Percentiles rank a stretch among this genome's conserved stretches.
Evolutionary conservation across 139 green algal genomes (phyloP).

Genomic region (Micractinium conductrix): DNA sequence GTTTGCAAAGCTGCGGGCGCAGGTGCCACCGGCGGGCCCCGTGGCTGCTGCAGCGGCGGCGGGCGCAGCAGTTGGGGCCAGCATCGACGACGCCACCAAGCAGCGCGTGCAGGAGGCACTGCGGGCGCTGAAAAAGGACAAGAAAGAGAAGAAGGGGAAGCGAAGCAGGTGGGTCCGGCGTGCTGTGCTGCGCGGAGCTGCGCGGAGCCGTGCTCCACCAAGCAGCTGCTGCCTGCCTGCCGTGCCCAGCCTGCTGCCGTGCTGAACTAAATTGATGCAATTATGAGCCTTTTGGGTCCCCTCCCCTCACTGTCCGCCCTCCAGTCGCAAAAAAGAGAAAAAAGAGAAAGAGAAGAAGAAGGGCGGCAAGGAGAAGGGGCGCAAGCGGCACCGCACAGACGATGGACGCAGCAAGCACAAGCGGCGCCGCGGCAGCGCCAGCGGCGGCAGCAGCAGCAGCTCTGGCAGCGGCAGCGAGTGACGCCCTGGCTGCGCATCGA

Average conservation of each 20-base stretch:
- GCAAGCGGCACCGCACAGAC: slow-evolving; percentile 11
- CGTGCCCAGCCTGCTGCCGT: background rate
- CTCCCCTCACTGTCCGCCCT: background rate
- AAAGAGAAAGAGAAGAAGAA: slow-evolving; percentile 39
- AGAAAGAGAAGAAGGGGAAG: slow-evolving; percentile 46
- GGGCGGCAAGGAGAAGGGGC: slow-evolving; percentile 24
- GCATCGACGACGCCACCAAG: slow-evolving; percentile 10
- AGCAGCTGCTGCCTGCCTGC: background rate
- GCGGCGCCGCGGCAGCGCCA: background rate
- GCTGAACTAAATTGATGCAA: too few species aligned
- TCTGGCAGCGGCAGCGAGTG: background rate
- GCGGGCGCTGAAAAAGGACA: slow-evolving; percentile 19
- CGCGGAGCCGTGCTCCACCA: background rate
- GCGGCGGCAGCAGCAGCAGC: background rate
- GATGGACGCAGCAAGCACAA: background rate
- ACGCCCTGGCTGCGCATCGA: too few species aligned
- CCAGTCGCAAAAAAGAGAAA: slow-evolving; percentile 40
- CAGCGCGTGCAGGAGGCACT: slow-evolving; percentile 40
- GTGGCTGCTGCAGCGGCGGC: background rate
- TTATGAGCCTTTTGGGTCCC: background rate
- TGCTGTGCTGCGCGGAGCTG: background rate
- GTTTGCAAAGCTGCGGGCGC: slow-evolving; percentile 30
- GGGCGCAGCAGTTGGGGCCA: background rate
- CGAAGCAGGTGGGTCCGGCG: slow-evolving; percentile 18
- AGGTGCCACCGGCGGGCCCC: background rate